Evolutionary conservation across 2,329 filamentous ascomycete species (phyloP).

Genomic region (Neurospora crassa): DNA sequence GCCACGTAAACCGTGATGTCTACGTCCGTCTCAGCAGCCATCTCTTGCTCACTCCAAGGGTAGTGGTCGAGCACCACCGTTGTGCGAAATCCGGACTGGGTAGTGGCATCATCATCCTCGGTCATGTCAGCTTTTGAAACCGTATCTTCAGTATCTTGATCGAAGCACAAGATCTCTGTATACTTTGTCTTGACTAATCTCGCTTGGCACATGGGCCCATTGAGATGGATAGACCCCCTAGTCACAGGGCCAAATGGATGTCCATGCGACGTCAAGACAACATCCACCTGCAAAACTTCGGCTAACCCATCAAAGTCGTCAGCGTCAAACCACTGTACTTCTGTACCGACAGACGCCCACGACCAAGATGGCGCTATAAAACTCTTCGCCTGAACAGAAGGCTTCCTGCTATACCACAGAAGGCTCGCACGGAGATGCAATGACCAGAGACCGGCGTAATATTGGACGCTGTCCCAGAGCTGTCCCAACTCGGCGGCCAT

Average conservation of each 20-base stretch:
- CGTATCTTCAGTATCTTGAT: background rate
- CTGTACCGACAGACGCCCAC: conserved; percentile 5
- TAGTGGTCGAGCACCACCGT: background rate
- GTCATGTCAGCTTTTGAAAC: background rate
- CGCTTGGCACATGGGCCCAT: background rate
- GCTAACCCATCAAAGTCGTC: background rate
- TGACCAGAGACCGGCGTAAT: conserved; percentile 8
- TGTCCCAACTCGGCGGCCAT: conserved; percentile 5
- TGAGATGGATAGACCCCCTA: background rate
- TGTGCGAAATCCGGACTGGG: background rate
- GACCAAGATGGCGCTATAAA: conserved; percentile 6
- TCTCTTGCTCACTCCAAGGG: background rate
- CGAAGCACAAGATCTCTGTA: background rate
- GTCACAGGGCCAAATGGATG: background rate
- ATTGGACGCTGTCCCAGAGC: background rate
- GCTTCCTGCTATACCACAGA: conserved; percentile 4
- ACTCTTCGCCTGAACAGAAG: background rate
- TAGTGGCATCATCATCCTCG: background rate
- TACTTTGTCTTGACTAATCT: background rate
- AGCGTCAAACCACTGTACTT: background rate
- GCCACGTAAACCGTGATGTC: background rate
- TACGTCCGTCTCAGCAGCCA: background rate
- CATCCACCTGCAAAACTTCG: background rate
- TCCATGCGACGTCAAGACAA: background rate
- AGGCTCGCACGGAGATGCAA: conserved; percentile 7